Evolutionary conservation across 2,329 filamentous ascomycete species (phyloP).

Genomic region (Calonectria leucothoes): DNA sequence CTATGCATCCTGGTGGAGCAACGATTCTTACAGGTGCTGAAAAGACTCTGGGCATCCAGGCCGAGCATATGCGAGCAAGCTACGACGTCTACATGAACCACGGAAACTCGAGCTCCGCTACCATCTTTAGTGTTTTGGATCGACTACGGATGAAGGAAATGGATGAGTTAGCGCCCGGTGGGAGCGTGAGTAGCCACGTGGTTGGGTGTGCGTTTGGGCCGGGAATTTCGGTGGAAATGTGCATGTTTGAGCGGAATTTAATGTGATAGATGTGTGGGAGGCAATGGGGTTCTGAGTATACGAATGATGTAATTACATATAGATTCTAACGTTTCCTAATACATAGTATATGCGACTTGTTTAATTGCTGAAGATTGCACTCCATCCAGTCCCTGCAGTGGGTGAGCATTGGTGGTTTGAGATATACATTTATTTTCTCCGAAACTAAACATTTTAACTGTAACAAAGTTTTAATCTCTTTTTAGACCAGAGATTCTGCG

Average conservation of each 20-base stretch:
- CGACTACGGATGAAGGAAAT: conserved; percentile 69
- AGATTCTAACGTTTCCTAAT: not conserved
- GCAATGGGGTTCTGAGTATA: not conserved
- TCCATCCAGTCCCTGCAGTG: too few species aligned
- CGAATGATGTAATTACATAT: not conserved
- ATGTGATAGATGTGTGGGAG: not conserved
- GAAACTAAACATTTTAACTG: too few species aligned
- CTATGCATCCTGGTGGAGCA: conserved; percentile 76
- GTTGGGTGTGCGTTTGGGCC: conserved; percentile 78
- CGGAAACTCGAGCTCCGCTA: conserved; percentile 77
- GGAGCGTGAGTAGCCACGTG: conserved; percentile 65
- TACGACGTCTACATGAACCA: conserved; percentile 76
- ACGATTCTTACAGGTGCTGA: conserved; percentile 75
- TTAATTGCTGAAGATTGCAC: too few species aligned
- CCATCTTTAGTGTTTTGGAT: conserved; percentile 76
- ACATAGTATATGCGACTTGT: too few species aligned
- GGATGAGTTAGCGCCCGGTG: conserved; percentile 65
- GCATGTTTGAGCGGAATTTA: conserved; percentile 65
- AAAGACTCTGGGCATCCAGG: conserved; percentile 64
- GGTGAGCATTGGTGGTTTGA: too few species aligned
- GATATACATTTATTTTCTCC: too few species aligned
- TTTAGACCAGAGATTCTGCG: too few species aligned
- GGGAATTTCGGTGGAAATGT: conserved; percentile 76
- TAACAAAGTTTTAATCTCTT: too few species aligned
- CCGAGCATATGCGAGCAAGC: conserved; percentile 76